These are phyloP conservation scores for Pseudisothecium myosuroides DNA, from an alignment of 225 moss, liverwort and hornwort genomes.

Conservation along the genomic window DNA sequence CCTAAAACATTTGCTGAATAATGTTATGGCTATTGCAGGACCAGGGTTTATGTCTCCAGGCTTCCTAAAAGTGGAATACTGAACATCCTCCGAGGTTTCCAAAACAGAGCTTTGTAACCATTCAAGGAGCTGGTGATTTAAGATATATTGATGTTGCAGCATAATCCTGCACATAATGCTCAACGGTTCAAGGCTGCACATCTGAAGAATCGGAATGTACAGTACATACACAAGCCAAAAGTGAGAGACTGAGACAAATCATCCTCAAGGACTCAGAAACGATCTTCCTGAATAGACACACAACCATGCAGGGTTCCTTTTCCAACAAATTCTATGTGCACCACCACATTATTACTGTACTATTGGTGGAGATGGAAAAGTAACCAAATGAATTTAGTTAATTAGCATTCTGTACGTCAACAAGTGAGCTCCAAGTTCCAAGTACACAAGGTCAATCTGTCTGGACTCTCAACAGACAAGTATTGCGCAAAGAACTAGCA, in stretches of 20 bases:
- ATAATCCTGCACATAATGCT: neutral
- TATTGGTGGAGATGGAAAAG: neutral
- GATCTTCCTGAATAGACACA: constrained; percentile 21
- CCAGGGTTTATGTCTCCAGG: constrained; percentile 10
- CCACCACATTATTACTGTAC: neutral
- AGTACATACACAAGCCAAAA: neutral
- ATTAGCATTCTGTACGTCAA: neutral
- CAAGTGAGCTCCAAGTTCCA: constrained; percentile 7
- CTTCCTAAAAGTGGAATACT: constrained; percentile 20
- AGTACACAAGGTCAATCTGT: constrained; percentile 19
- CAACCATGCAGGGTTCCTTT: constrained; percentile 22
- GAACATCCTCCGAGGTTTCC: neutral
- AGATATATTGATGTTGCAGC: neutral
- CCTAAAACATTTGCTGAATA: neutral
- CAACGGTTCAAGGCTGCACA: neutral
- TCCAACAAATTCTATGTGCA: neutral
- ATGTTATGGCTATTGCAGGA: constrained; percentile 3
- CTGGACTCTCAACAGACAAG: constrained; percentile 18
- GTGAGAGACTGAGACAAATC: neutral
- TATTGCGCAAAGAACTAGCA: neutral
- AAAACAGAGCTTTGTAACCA: neutral
- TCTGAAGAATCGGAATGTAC: constrained; percentile 3
- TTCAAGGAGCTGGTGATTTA: neutral
- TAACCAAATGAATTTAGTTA: neutral
- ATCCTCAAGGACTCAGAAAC: constrained; percentile 7